Evolutionary conservation across 2,329 filamentous ascomycete genomes (phyloP).

Genomic region (Clarireedia monteithiana): DNA sequence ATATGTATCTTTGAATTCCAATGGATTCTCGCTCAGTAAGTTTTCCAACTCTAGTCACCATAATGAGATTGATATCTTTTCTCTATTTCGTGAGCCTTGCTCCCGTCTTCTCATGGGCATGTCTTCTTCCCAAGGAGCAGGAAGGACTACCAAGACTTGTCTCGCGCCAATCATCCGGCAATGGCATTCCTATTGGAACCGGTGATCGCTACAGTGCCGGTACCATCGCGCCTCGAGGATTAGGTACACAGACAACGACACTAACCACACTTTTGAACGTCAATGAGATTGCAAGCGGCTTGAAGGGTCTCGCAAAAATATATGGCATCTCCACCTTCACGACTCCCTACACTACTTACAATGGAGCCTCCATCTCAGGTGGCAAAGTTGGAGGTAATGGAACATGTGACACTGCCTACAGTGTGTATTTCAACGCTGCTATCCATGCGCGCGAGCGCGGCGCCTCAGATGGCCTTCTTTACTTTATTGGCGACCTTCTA

Average conservation of each 20-base stretch:
- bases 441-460: constrained; percentile 53
- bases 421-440: constrained; percentile 44
- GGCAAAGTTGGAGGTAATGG: constrained; percentile 37
- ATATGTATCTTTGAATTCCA: neutral
- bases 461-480: constrained; percentile 46
- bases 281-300: constrained; percentile 34
- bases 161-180: constrained; percentile 13
- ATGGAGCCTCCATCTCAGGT: constrained; percentile 33
- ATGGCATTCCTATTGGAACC: constrained; percentile 32
- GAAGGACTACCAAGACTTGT: constrained; percentile 15
- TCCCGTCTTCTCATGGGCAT: constrained; percentile 16
- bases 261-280: constrained; percentile 36
- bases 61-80: constrained; percentile 18
- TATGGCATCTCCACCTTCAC: constrained; percentile 35
- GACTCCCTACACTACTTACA: constrained; percentile 36
- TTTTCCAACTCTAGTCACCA: neutral
- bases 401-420: constrained; percentile 35
- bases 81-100: constrained; percentile 13
- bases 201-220: constrained; percentile 37
- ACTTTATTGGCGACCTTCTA: constrained; percentile 50
- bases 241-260: constrained; percentile 33
- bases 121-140: constrained; percentile 35
- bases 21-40: neutral
- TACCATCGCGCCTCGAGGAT: constrained; percentile 33
- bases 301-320: constrained; percentile 34